Evolutionary conservation across 768 basidiomycete species (phyloP).

Genomic region (Phanerodontia chrysosporium): DNA sequence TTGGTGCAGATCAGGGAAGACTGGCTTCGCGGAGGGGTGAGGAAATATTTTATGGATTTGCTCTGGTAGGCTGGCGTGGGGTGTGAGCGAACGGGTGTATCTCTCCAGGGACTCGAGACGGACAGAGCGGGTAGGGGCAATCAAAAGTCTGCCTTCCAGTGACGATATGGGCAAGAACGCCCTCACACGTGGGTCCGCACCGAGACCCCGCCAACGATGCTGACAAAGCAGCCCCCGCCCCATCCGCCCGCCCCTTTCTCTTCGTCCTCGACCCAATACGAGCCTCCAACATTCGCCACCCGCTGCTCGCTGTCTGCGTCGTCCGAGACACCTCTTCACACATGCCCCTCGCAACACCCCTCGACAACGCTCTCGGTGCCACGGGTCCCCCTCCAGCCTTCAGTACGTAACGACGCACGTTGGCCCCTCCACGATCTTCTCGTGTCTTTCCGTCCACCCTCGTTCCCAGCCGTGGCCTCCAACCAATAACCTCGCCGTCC

Average conservation of each 20-base stretch:
- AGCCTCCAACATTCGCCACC: too few species aligned
- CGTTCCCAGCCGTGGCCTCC: not conserved
- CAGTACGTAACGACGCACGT: slow-evolving; percentile 12
- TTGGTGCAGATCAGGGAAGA: slow-evolving; percentile 11
- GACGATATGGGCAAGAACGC: slow-evolving; percentile 26
- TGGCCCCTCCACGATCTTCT: slow-evolving; percentile 9
- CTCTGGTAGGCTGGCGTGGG: not conserved
- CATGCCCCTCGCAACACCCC: not conserved
- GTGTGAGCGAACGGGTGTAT: not conserved
- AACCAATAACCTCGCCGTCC: slow-evolving; percentile 1
- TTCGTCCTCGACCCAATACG: too few species aligned
- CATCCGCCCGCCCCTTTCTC: not conserved
- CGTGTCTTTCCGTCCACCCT: slow-evolving; percentile 2
- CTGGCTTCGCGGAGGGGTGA: not conserved
- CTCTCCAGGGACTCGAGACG: slow-evolving; percentile 1
- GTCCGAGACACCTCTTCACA: not conserved
- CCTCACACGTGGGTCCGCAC: slow-evolving; percentile 30
- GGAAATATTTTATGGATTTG: not conserved
- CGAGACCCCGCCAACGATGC: slow-evolving; percentile 10
- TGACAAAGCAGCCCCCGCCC: slow-evolving; percentile 18
- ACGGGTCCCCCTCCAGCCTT: not conserved
- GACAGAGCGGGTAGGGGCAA: slow-evolving; percentile 3
- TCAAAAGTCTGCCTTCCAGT: slow-evolving; percentile 22
- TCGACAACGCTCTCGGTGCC: not conserved
- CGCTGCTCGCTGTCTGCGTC: not conserved